Evolutionary conservation across 768 basidiomycete genomes (phyloP), one percentile per base, ranked within the genome.

Genomic region (Kwoniella sp.): DNA sequence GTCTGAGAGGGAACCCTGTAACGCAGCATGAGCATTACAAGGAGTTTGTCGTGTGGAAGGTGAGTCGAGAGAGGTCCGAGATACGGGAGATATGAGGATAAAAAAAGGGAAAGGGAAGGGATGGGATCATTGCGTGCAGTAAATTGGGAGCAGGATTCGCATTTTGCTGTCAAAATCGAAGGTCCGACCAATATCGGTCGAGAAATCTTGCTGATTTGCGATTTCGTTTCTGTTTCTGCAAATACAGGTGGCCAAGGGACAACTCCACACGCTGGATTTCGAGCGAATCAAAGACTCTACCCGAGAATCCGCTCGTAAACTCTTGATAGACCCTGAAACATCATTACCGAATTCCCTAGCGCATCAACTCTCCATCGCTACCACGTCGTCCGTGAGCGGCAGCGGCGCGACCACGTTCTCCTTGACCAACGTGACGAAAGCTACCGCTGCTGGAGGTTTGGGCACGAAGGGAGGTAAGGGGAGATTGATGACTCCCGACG

Each of bases 21-120:
- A 72, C 71, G 34, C 65, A 72, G 50, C 73, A 75, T 26, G 68
- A 79, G 59, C 74, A 81, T 66, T 82, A 82, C 68, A 67, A 72
- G 20, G 70, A 74, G 62, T 82, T 80, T 63, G 61, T 65, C 23
- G 71, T 82, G 23, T 81, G 77, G 78, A 82, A 81, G 77, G 77
- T 78, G 59, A 63, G 72, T 67, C 56, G 26, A 55, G 54, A 23
- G 5, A n/a, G n/a, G n/a, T n/a, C n/a, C n/a, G n/a, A n/a, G n/a
- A n/a, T n/a, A n/a, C n/a, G n/a, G n/a, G n/a, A n/a, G n/a, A n/a
- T n/a, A n/a, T n/a, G n/a, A n/a, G n/a, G n/a, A n/a, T n/a, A 34
- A 34, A 34, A 34, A 34, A 5, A 13, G 34, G 34, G 34, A 34
- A 34, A 34, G 7, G 34, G n/a, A n/a, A n/a, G n/a, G n/a, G n/a